These are phyloP conservation scores for Saccharomycopsis phalli DNA, from an alignment of 1,139 yeast species.

Conservation along the genomic window DNA sequence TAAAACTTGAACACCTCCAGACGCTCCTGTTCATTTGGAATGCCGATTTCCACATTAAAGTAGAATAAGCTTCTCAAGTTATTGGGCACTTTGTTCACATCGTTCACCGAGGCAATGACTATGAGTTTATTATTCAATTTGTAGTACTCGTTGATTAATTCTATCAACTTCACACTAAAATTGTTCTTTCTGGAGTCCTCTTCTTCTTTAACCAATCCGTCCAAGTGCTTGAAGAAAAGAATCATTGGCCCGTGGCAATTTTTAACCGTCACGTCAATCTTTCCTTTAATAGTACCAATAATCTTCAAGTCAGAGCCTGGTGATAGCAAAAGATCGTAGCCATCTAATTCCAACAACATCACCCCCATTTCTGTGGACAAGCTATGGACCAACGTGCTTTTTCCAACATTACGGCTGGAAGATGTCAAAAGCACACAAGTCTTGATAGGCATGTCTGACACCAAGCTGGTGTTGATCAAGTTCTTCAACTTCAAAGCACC, in stretches of 20 bases:
- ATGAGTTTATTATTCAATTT: constrained; percentile 34
- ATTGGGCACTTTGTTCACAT: constrained; percentile 62
- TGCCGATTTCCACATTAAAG: constrained; percentile 68
- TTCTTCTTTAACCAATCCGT: constrained; percentile 55
- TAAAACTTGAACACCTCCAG: constrained; percentile 48
- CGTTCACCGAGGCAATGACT: constrained; percentile 63
- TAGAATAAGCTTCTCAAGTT: constrained; percentile 59
- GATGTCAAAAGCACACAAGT: constrained; percentile 65
- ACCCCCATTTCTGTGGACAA: constrained; percentile 54
- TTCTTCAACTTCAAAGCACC: constrained; percentile 47
- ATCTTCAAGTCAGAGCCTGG: constrained; percentile 73
- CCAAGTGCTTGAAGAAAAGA: constrained; percentile 64
- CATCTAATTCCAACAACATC: constrained; percentile 63
- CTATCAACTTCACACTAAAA: constrained; percentile 23
- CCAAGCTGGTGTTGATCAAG: constrained; percentile 38
- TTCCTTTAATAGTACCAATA: constrained; percentile 68
- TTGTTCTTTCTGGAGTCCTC: constrained; percentile 9
- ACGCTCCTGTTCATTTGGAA: constrained; percentile 76
- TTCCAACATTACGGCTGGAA: constrained; percentile 71
- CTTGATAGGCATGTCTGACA: constrained; percentile 31
- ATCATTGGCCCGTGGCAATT: constrained; percentile 36
- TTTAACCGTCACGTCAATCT: constrained; percentile 52
- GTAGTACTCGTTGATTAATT: constrained; percentile 50
- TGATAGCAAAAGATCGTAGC: constrained; percentile 39
- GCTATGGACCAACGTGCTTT: constrained; percentile 51